Evolutionary conservation across 768 basidiomycete species (phyloP).

Genomic region (Mycena metata): DNA sequence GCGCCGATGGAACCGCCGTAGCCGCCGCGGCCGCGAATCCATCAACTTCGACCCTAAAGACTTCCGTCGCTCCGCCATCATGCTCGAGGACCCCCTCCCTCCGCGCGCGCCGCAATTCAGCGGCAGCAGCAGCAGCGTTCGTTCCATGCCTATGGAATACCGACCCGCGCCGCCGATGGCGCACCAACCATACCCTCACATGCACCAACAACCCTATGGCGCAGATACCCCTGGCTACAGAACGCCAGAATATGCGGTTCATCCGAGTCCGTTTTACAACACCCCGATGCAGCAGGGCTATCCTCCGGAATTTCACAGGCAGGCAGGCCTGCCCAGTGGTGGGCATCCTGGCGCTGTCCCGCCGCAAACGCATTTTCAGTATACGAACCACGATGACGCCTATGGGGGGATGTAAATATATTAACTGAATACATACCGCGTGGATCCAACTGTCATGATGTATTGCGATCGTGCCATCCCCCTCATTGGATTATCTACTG

Average conservation of each 20-base stretch:
- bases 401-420: constrained; percentile 29
- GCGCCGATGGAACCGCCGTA: constrained; percentile 25
- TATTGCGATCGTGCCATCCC: no score
- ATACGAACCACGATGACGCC: constrained; percentile 18
- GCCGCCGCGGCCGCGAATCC: constrained; percentile 20
- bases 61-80: constrained; percentile 22
- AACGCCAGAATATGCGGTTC: background rate
- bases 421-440: no score
- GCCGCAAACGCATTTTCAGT: background rate
- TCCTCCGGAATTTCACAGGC: constrained; percentile 10
- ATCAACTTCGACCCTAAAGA: constrained; percentile 20
- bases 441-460: no score
- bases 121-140: constrained; percentile 1
- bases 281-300: constrained; percentile 10
- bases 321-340: background rate
- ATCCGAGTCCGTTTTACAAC: constrained; percentile 4
- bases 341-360: background rate
- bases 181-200: constrained; percentile 1
- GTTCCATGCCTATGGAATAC: constrained; percentile 22
- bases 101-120: background rate
- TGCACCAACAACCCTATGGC: constrained; percentile 1
- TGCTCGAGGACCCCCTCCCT: constrained; percentile 5
- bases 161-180: background rate
- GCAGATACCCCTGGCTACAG: constrained; percentile 17
- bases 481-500: no score